Evolutionary conservation across 23 red algal genomes (phyloP).

Genomic region (Cyanidiococcus yangmingshanensis): DNA sequence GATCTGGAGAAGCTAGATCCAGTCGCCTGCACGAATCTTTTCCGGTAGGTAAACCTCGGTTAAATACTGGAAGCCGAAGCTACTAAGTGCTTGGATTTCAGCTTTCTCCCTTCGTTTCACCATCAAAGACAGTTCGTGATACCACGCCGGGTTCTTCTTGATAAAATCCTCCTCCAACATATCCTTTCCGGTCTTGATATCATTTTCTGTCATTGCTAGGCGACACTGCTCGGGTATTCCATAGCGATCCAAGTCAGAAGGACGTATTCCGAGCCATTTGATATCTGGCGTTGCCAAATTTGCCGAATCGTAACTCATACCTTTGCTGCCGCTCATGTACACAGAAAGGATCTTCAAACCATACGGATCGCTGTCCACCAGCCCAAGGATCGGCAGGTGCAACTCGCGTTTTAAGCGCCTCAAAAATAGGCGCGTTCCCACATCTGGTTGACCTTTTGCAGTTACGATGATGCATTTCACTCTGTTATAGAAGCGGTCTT

Average conservation of each 20-base stretch:
- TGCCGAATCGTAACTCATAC: conserved; percentile 90
- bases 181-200: conserved; percentile 93
- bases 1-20: conserved; percentile 37
- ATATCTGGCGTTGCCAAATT: conserved; percentile 92
- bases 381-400: conserved; percentile 65
- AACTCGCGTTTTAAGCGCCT: conserved; percentile 46
- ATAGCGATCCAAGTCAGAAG: conserved; percentile 73
- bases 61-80: conserved; percentile 88
- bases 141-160: conserved; percentile 68
- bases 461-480: conserved; percentile 84
- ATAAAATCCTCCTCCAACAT: conserved; percentile 89
- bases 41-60: conserved; percentile 71
- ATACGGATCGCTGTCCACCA: conserved; percentile 89
- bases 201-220: conserved; percentile 67
- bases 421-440: conserved; percentile 71
- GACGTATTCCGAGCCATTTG: conserved; percentile 84
- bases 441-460: conserved; percentile 87
- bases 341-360: conserved; percentile 85
- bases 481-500: conserved; percentile 85
- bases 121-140: conserved; percentile 71
- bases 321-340: conserved; percentile 92
- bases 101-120: conserved; percentile 90
- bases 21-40: conserved; percentile 70
- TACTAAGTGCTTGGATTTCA: conserved; percentile 80
- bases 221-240: conserved; percentile 83